Evolutionary conservation across 2,329 filamentous ascomycete genomes (phyloP), one percentile per base, ranked within the genome.

Genomic region (Onygena corvina): DNA sequence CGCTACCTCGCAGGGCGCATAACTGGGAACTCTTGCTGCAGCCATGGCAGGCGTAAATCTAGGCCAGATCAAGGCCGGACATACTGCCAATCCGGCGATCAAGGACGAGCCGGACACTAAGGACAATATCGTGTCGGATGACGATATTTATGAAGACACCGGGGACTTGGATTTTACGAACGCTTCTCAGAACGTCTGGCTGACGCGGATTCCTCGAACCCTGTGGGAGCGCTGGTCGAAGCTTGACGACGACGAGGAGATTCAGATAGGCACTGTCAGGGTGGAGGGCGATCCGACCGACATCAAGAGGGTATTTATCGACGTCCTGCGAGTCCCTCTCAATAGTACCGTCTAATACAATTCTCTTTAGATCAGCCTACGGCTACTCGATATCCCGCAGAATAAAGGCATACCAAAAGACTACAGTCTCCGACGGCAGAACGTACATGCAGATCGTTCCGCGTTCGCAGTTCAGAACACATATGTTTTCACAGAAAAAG

Each of bases 401-500:
- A 87, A 94, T 62, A 76, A 83, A 57, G 70, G 75, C 3, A 74
- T 95, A n/a, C 88, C 89, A 8, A 86, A 86, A 61, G 87, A 94
- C 61, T 98, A 95, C 67, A 78, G 86, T 56, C 71, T 96, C 51
- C 81, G 87, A 42, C 74, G 87, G 42, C 81, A 77, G 20, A 76
- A 79, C 34, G 64, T 71, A 35, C 68, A 77, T n/a, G 52, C 67
- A 7, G 64, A 65, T 52, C 61, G 61, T 31, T 57, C 63, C 25
- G 60, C 62, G 6, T 65, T 66, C 51, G 59, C 65, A 49, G 79
- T 90, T 29, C 79, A 79, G 60, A 95, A 94, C 66, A 92, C 88
- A 16, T 94, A 84, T 63, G 73, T 96, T 50, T 98, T 98, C 62
- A 88, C 84, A 34, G 92, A 98, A 67, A 88, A 94, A 64, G 87